Conservation (phyloP, 768 basidiomycete genomes). For the Xanthoconium purpureum region DNA sequence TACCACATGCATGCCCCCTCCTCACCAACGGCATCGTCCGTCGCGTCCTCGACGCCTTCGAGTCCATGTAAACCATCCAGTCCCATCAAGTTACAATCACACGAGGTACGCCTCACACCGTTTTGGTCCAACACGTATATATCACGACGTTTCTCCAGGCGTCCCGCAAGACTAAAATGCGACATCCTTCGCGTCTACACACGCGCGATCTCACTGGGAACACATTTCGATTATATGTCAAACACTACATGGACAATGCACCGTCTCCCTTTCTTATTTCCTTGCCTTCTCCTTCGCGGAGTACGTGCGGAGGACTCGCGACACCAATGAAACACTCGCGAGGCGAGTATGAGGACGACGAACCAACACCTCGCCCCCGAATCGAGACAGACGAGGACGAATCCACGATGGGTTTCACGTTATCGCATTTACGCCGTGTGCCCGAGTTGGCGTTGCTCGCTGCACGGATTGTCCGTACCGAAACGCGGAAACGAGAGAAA, state of each 20-base stretch:
- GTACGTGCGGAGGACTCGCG: slow-evolving; percentile 2
- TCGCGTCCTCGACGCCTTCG: slow-evolving; percentile 29
- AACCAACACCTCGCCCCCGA: slow-evolving; percentile 11
- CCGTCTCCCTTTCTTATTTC: slow-evolving; percentile 8
- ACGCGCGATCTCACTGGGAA: slow-evolving; percentile 65
- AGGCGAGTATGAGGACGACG: slow-evolving; percentile 8
- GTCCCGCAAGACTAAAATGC: slow-evolving; percentile 45
- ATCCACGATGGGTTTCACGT: slow-evolving; percentile 50
- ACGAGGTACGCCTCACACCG: slow-evolving; percentile 3
- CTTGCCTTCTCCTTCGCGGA: background rate
- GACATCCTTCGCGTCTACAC: slow-evolving; percentile 70
- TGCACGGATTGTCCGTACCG: slow-evolving; percentile 59
- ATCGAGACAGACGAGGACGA: background rate
- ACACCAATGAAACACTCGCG: slow-evolving; percentile 35
- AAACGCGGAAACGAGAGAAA: slow-evolving; percentile 50
- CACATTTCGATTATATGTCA: slow-evolving; percentile 72
- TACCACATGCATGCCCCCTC: slow-evolving; percentile 10
- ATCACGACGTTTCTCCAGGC: background rate
- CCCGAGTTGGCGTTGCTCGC: slow-evolving; percentile 69
- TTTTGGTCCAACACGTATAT: too few species aligned
- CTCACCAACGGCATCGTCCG: slow-evolving; percentile 23
- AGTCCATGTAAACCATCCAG: slow-evolving; percentile 28
- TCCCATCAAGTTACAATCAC: slow-evolving; percentile 15
- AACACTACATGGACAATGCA: slow-evolving; percentile 73
- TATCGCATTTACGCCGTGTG: slow-evolving; percentile 74